Percentiles rank a stretch among this genome's conserved stretches.
Conservation (phyloP, 768 basidiomycete species). For the Mrakia gelida region DNA sequence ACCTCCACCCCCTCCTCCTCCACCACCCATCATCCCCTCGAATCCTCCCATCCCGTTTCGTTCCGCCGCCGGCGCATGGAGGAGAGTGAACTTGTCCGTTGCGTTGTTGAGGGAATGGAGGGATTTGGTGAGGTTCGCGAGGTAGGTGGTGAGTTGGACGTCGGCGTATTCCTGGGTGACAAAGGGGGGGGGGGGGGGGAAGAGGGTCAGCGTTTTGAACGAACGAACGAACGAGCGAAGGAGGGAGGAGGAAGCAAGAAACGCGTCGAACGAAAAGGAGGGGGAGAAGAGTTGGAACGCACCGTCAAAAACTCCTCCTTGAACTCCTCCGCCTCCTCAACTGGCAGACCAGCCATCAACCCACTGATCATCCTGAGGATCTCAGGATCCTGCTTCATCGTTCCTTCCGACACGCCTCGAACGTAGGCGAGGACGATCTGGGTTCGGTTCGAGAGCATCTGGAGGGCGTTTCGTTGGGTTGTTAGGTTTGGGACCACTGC, state of each 20-base stretch:
- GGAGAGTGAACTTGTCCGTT: too few relatives aligned
- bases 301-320: conserved; percentile 85
- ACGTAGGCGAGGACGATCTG: conserved; percentile 82
- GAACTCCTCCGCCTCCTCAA: conserved; percentile 76
- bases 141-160: conserved; percentile 83
- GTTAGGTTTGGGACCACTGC: conserved; percentile 85
- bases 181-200: background rate
- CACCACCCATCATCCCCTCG: too few relatives aligned
- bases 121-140: conserved; percentile 83
- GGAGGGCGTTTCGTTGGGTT: conserved; percentile 88
- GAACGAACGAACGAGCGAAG: background rate
- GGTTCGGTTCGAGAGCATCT: conserved; percentile 93
- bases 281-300: conserved; percentile 41
- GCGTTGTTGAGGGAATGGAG: conserved; percentile 80
- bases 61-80: too few relatives aligned
- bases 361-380: conserved; percentile 79
- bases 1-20: too few relatives aligned
- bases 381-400: conserved; percentile 69
- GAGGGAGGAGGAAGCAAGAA: background rate
- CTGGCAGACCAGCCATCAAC: conserved; percentile 79
- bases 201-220: background rate
- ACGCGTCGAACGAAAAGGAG: background rate
- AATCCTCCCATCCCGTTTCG: too few relatives aligned
- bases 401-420: conserved; percentile 64
- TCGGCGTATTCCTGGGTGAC: conserved; percentile 81